Base-by-base conservation (phyloP, 257 asterid genomes). In the Orobanche coerulescens region DNA sequence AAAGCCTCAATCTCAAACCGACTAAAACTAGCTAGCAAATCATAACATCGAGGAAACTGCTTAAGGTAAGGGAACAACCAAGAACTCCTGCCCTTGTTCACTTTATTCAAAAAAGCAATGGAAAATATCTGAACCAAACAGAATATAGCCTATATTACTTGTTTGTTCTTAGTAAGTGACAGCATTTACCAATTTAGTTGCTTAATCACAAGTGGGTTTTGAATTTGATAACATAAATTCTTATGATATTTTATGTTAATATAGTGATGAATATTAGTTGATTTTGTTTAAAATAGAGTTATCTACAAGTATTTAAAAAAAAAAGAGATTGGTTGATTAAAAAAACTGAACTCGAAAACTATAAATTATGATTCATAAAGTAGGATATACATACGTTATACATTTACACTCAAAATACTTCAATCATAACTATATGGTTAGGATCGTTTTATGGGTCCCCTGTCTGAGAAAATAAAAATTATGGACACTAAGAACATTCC, bases 41-140 rank as follows among this genome's bases (percentile, higher is more conserved):
- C 82, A 69, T 92, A 88, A 68, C 82, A 81, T 71, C 70, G 79
- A 11, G 98, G 97, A 72, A 92, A 46, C 79, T 86, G 95, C 81
- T 77, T 81, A 48, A 92, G 68, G 81, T 92, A 92, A 71, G 86
- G 82, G 69, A 83, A 75, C 95, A 95, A 92, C 79, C 76, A 68
- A 15, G 97, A 86, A 53, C 69, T 65, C 73, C 69, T 81, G 34
- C 95, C 94, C 76, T 86, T 88, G 75, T 78, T 83, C 62, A 70
- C 87, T 74, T 92, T 97, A 73, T 92, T 81, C 62, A 92, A 76
- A 44, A 92, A 73, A 37, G 89, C 84, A 74, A 86, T 39, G 43
- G 82, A 70, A 77, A 92, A 68, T 61, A 71, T 77, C 98, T 92
- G 87, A 69, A 76, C 23, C 49, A 78, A 47, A 33, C 46, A 31